A percentile compares a stretch with the other conserved stretches of the same genome.
These are phyloP conservation scores for Cyberlindnera suaveolens DNA, from an alignment of 805 yeast genomes.

Conservation along the genomic window DNA sequence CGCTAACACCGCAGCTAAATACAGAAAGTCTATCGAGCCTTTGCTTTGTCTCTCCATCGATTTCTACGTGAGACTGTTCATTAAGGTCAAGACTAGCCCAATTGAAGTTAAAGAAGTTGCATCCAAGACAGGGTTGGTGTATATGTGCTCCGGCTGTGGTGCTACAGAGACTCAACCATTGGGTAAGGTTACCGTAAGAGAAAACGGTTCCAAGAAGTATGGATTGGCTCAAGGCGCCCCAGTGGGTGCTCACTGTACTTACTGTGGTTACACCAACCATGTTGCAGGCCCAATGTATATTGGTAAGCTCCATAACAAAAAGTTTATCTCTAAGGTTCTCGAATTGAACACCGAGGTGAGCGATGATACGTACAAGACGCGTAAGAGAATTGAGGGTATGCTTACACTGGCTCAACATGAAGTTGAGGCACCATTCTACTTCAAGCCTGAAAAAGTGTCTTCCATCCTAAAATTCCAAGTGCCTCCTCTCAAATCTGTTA, in stretches of 20 bases:
- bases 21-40: constrained; percentile 85
- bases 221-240: constrained; percentile 63
- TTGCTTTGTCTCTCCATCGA: constrained; percentile 81
- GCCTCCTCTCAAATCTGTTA: constrained; percentile 66
- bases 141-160: constrained; percentile 86
- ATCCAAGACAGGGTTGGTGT: constrained; percentile 68
- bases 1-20: constrained; percentile 80
- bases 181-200: constrained; percentile 51
- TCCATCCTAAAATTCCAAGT: constrained; percentile 76
- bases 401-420: constrained; percentile 76
- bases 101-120: constrained; percentile 74
- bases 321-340: constrained; percentile 60
- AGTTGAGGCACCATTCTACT: constrained; percentile 69
- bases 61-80: constrained; percentile 83
- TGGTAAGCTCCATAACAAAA: constrained; percentile 64
- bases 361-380: constrained; percentile 63
- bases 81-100: constrained; percentile 74
- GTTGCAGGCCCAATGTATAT: constrained; percentile 98
- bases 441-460: constrained; percentile 71
- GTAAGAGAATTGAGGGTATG: constrained; percentile 88
- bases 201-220: constrained; percentile 41
- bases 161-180: constrained; percentile 63
- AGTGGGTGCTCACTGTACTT: constrained; percentile 52
- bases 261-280: constrained; percentile 66
- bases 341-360: constrained; percentile 45